phyloP scores from a whole-genome alignment of 352 stramenopile genomes.

The Phytopythium cucurbitacearum region DNA sequence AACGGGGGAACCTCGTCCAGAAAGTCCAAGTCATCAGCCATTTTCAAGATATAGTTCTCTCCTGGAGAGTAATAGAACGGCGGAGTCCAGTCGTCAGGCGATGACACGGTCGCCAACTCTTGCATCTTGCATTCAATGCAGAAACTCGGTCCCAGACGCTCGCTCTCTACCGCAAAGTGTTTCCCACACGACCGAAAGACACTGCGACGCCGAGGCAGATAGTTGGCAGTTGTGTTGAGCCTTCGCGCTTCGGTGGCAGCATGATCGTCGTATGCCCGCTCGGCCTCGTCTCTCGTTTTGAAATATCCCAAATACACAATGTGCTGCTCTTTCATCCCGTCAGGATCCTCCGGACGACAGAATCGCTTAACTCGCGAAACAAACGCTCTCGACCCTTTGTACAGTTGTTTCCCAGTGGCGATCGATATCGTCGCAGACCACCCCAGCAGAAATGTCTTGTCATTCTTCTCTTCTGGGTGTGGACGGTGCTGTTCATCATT shows the following conservation, averaged over 20 bases:
- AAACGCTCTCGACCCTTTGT: conserved; percentile 68
- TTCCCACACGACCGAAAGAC: conserved; percentile 78
- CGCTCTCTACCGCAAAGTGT: conserved; percentile 80
- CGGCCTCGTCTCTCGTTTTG: conserved; percentile 54
- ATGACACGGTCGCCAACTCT: conserved; percentile 29
- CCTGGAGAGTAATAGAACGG: conserved; percentile 58
- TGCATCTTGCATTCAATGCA: conserved; percentile 78
- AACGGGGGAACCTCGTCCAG: conserved; percentile 50
- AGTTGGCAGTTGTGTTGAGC: conserved; percentile 55
- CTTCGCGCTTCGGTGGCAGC: conserved; percentile 51
- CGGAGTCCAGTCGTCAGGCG: conserved; percentile 44
- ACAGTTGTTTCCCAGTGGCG: conserved; percentile 55
- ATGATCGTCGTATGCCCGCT: conserved; percentile 65
- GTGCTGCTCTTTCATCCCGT: conserved; percentile 48
- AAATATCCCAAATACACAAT: conserved; percentile 75
- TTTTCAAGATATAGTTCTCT: conserved; percentile 76
- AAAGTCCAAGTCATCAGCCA: conserved; percentile 71
- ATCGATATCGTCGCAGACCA: conserved; percentile 75
- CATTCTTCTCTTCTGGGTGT: conserved; percentile 8
- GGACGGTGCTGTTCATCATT: background rate
- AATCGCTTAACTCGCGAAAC: conserved; percentile 71
- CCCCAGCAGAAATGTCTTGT: conserved; percentile 18
- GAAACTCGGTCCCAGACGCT: conserved; percentile 52
- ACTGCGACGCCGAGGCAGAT: conserved; percentile 49
- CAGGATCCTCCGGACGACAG: conserved; percentile 49